These are phyloP conservation scores for Aspergillus quadricinctus DNA, from an alignment of 2,329 filamentous ascomycete species.

Conservation along the genomic window DNA sequence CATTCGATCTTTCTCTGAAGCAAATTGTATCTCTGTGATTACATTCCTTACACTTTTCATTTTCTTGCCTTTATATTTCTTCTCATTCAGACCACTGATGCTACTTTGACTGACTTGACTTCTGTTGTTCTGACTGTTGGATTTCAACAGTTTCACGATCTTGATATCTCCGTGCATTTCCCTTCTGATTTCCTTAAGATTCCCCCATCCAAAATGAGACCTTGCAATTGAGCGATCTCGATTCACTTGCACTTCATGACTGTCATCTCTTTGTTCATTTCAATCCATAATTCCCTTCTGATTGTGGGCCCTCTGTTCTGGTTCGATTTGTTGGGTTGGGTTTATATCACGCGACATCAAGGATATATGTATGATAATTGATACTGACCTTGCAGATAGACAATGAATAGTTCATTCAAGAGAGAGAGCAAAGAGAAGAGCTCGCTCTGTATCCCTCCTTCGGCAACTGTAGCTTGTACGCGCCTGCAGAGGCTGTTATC, in stretches of 20 bases:
- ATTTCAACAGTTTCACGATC: not conserved
- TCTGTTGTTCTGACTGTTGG: conserved; percentile 3
- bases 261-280: not conserved
- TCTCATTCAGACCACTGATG: conserved; percentile 6
- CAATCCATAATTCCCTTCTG: not conserved
- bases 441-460: not conserved
- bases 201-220: not conserved
- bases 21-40: not conserved
- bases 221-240: not conserved
- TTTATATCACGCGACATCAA: conserved; percentile 7
- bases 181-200: not conserved
- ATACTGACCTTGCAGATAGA: conserved; percentile 6
- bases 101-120: conserved; percentile 3
- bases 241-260: not conserved
- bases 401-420: conserved; percentile 1
- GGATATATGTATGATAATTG: conserved; percentile 12
- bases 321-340: not conserved
- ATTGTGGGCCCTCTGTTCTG: not conserved
- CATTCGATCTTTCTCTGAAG: not conserved
- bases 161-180: not conserved
- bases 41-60: conserved; percentile 16
- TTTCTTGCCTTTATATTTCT: conserved; percentile 9
- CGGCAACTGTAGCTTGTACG: not conserved
- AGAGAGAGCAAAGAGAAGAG: not conserved
- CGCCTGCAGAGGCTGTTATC: not conserved